Evolutionary conservation across 306 rosid species (phyloP), one percentile per base, ranked within the genome.

Genomic region (Hippophae tibetana): DNA sequence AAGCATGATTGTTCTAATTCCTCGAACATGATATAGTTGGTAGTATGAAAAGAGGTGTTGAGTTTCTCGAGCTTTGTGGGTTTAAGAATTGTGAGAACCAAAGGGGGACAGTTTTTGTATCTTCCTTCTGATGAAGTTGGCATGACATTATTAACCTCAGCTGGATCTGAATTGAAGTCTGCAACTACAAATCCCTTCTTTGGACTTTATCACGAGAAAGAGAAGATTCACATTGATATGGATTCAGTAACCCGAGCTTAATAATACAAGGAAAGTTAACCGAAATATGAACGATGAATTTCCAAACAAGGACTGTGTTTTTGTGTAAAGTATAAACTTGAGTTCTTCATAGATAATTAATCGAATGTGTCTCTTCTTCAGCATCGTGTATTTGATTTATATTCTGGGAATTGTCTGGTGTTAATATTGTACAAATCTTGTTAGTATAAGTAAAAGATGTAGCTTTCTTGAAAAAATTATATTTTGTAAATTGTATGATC

Each of bases 41-140:
- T 54, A 78, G 83, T 75, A 67, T 83, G 67, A 57, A 49, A 25
- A 93, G 87, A 62, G 93, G 96, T 9, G 47, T 72, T 13, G 85
- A 83, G 70, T 92, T 92, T 82, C 95, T 92, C 40, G 86, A 87
- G 78, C 93, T 78, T 7, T 87, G 96, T 65, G 96, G 96, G 52
- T 92, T 87, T 18, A 18, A 18, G 23, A 18, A 18, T 18, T 69
- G 80, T 73, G 79, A 81, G 64, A 85, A 73, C 7, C 0, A 71
- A 64, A 71, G 89, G 13, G 57, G 80, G 51, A 38, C 85, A 78
- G 7, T 88, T 80, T 52, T 81, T 87, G 64, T 68, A 66, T 76
- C 95, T 92, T 75, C 86, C 86, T 45, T 57, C 18, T 5, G 86
- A 80, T 65, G 80, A 80, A 58, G 63, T 80, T 54, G 77, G 83